Conservation (phyloP, 108 stramenopile species). For the Discostella stelligeroides region DNA sequence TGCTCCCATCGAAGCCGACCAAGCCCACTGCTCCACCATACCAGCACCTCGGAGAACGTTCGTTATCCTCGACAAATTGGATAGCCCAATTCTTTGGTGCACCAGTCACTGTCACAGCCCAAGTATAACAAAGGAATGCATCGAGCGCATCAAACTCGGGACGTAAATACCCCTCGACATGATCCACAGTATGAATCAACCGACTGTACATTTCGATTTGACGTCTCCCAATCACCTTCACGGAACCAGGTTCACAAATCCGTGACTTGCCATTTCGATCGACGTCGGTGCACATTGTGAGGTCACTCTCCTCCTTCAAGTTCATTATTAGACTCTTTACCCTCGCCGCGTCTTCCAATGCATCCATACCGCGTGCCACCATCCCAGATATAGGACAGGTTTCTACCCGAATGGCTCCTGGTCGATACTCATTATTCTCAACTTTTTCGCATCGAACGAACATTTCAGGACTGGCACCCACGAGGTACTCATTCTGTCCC, state of each 20-base stretch:
- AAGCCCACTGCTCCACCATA: conserved; percentile 98
- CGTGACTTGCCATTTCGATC: conserved; percentile 98
- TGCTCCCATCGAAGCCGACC: conserved; percentile 95
- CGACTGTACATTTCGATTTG: conserved; percentile 99
- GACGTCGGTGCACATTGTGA: conserved; percentile 99
- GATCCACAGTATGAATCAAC: conserved; percentile 98
- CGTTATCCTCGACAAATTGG: conserved; percentile 96
- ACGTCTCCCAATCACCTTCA: conserved; percentile 95
- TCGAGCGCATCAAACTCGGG: conserved; percentile 96
- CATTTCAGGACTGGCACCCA: conserved; percentile 99
- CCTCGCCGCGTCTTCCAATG: conserved; percentile 94
- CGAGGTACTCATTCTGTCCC: conserved; percentile 92
- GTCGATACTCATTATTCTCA: conserved; percentile 76
- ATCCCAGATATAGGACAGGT: conserved; percentile 99
- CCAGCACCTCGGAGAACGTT: conserved; percentile 94
- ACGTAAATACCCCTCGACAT: conserved; percentile 97
- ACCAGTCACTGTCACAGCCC: conserved; percentile 99
- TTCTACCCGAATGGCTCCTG: conserved; percentile 92
- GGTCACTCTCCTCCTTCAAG: conserved; percentile 95
- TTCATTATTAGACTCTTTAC: conserved; percentile 94
- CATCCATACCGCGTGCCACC: conserved; percentile 95
- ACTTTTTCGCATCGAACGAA: conserved; percentile 96
- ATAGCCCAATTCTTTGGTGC: conserved; percentile 99
- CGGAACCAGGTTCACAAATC: conserved; percentile 96
- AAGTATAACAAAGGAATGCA: conserved; percentile 98